Evolutionary conservation across 1,284 basidiomycete species (phyloP), one percentile per base, ranked within the genome.

Genomic region (Ustilago cynodontis): DNA sequence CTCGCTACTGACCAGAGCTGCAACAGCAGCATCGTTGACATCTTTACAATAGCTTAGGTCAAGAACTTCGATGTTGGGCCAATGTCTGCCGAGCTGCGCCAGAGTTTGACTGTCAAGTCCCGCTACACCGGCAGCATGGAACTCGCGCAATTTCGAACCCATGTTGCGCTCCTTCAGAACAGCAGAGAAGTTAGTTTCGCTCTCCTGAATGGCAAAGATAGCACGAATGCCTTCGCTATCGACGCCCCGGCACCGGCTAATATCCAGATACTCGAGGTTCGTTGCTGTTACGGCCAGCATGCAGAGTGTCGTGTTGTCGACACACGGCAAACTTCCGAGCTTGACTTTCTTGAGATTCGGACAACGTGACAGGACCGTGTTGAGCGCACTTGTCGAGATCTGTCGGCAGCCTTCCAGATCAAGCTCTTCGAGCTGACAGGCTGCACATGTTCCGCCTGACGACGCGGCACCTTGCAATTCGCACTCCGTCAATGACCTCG

Each of bases 341-440:
- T 89, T 90, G 54, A 94, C 84, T 11, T 81, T 86, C 69, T 88
- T 87, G 57, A 98, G 87, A 14, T 86, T 85, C 0, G 91, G 92
- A 0, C 92, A 92, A 31, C 89, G 89, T n/a, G 89, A 86, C 51
- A 97, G 88, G 29, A 97, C 89, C 60, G 90, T 87, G 79, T 92
- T 90, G 22, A 97, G 87, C 3, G 92, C 90, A 3, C 87, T 87
- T 1, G 90, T 90, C 0, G 90, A 90, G 56, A 97, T 82, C 9
- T 87, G 85, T 1, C 88, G 88, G 86, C 94, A 95, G 29, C 93
- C 93, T 80, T 90, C 89, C 18, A 97, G 87, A 77, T 93, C 91
- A 79, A 96, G 88, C 22, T 84, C 68, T 11, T 78, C 79, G n/a
- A 88, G 74, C 63, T 74, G 41, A 78, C 85, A 52, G 14, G 47